phyloP scores from a whole-genome alignment of 2,329 filamentous ascomycete species.

The Aspergillus sp. region DNA sequence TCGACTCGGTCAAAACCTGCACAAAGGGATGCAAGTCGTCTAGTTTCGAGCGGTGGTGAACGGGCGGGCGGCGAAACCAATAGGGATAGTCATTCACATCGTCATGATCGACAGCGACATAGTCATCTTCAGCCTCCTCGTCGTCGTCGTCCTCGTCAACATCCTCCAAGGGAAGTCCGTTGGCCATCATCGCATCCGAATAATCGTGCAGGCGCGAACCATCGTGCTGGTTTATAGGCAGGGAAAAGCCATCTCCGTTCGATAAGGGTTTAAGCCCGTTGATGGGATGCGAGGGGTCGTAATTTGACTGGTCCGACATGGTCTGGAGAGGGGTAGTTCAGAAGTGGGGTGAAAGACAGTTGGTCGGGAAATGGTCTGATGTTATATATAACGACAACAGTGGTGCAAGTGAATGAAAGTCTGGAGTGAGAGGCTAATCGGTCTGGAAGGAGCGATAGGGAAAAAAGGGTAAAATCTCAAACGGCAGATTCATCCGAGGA shows the following conservation, averaged over 20 bases:
- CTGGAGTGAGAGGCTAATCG: background rate
- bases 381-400: constrained; percentile 7
- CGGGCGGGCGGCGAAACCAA: constrained; percentile 46
- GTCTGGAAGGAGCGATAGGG: constrained; percentile 13
- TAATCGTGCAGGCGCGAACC: constrained; percentile 35
- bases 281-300: constrained; percentile 36
- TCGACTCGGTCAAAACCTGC: constrained; percentile 67
- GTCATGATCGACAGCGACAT: constrained; percentile 47
- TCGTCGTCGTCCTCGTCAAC: constrained; percentile 35
- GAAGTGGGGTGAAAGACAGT: background rate
- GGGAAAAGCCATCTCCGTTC: constrained; percentile 34
- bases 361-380: background rate
- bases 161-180: constrained; percentile 38
- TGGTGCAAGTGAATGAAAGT: background rate
- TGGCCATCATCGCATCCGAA: constrained; percentile 32
- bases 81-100: constrained; percentile 46
- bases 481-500: constrained; percentile 12
- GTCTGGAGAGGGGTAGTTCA: constrained; percentile 7
- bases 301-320: constrained; percentile 36
- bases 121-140: constrained; percentile 46
- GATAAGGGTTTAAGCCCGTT: constrained; percentile 37
- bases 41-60: constrained; percentile 42
- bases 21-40: constrained; percentile 73
- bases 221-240: constrained; percentile 34
- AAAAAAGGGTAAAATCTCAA: constrained; percentile 5